A percentile compares a stretch with the other conserved stretches of the same genome.
These are phyloP conservation scores for Penicillium fuscoglaucum DNA, from an alignment of 2,329 filamentous ascomycete genomes.

Conservation along the genomic window DNA sequence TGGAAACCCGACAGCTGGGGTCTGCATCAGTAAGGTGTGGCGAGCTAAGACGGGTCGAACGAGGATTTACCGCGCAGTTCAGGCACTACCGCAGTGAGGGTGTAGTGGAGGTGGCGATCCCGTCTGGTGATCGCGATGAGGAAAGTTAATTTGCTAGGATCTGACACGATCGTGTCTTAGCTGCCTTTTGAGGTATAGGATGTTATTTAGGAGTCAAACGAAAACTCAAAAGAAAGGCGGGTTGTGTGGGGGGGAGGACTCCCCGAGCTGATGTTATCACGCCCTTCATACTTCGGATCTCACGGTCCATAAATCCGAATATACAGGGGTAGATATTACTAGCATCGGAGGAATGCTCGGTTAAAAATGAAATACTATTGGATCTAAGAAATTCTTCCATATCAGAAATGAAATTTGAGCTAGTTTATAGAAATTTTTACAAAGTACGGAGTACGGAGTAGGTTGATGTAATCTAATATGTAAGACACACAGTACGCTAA, in stretches of 20 bases:
- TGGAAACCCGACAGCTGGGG: background rate
- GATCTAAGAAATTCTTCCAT: background rate
- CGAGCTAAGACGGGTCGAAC: slow-evolving; percentile 8
- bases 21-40: slow-evolving; percentile 17
- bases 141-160: background rate
- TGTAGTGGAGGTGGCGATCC: background rate
- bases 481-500: background rate
- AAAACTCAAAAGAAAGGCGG: background rate
- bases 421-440: background rate
- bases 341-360: background rate
- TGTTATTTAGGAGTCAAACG: background rate
- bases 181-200: background rate
- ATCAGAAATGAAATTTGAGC: background rate
- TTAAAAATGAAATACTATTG: background rate
- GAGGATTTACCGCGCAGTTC: slow-evolving; percentile 20
- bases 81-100: slow-evolving; percentile 12
- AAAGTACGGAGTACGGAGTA: background rate
- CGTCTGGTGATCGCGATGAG: slow-evolving; percentile 6
- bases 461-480: background rate
- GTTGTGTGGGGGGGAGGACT: background rate
- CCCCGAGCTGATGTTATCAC: background rate
- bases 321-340: background rate
- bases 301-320: background rate
- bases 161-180: slow-evolving; percentile 16
- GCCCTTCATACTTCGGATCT: background rate